Base-by-base conservation (phyloP, 108 stramenopile genomes). In the Epithemia pelagica region DNA sequence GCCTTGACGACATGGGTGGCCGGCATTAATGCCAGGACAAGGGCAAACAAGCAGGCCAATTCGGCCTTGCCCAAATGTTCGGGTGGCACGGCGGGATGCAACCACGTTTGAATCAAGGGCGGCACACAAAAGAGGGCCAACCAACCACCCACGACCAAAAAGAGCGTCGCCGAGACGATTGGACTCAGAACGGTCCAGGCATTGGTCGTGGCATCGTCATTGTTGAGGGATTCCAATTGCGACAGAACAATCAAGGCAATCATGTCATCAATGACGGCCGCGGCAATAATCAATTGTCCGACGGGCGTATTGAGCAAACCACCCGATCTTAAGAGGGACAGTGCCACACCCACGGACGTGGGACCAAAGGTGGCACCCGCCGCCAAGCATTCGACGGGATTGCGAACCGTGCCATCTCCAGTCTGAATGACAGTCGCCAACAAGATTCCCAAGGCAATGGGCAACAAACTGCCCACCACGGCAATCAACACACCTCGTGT, bases 231-330 rank as follows among this genome's bases (percentile, higher is more conserved):
- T 56, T 76, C 67, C 7, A 90, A 75, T 70, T 86, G 86, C 26
- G 79, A 78, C 61, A 94, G 72, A 19, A 91, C 79, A 46, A 90
- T 85, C 19, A 94, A 74, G 0, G 86, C 86, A 74, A 94, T 88
- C 80, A 94, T 85, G 56, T 94, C 92, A 66, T 94, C 86, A 59
- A 94, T 82, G 25, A 63, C 82, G 33, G 92, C 92, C 20, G 92
- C 89, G 27, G 84, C 70, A 32, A 94, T 73, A 66, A 94, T 89
- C 22, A 94, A 65, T 78, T 94, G 92, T 18, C 92, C 92, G 19
- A 84, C 82, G 51, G 88, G 88, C 46, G 87, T 89, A 63, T 92
- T 88, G 31, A 92, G 68, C 54, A 90, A 75, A 29, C 82, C 83
- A 10, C 85, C 88, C 32, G 65, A 61, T 30, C 80, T 59, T 52